Evolutionary conservation across 352 stramenopile genomes (phyloP).

Genomic region (Phytophthora kernoviae): DNA sequence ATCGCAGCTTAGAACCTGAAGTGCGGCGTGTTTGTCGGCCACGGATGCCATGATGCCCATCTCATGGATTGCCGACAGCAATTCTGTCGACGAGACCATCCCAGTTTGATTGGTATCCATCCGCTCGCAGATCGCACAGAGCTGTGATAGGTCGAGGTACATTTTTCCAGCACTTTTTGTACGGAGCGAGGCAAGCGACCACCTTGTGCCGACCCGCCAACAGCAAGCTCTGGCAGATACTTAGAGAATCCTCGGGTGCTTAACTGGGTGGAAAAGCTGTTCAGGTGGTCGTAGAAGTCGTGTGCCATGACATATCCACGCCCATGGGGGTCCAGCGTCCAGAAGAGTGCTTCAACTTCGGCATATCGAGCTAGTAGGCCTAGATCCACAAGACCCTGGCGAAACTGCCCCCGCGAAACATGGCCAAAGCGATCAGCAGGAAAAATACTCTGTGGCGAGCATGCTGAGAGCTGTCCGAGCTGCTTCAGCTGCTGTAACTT

Average conservation of each 20-base stretch:
- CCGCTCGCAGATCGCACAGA: constrained; percentile 56
- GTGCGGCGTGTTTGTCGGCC: constrained; percentile 58
- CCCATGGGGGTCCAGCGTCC: constrained; percentile 68
- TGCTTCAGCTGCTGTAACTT: constrained; percentile 72
- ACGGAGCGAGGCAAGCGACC: constrained; percentile 48
- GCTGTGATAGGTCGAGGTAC: constrained; percentile 44
- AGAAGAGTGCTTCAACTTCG: constrained; percentile 78
- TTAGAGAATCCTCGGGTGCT: constrained; percentile 19
- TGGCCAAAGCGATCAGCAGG: constrained; percentile 71
- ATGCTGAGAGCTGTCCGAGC: constrained; percentile 54
- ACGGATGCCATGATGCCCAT: constrained; percentile 63
- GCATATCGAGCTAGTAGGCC: constrained; percentile 64
- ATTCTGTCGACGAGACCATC: constrained; percentile 42
- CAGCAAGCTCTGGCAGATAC: constrained; percentile 36
- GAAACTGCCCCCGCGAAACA: constrained; percentile 75
- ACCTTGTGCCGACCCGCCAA: constrained; percentile 16
- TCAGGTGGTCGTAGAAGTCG: constrained; percentile 75
- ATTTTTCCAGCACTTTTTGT: constrained; percentile 79
- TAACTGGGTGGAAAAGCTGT: constrained; percentile 30
- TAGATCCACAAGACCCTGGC: constrained; percentile 72
- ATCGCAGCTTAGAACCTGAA: constrained; percentile 40
- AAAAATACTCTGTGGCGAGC: constrained; percentile 65
- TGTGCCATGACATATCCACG: constrained; percentile 59
- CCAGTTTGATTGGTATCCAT: constrained; percentile 50
- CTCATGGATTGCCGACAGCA: constrained; percentile 64